These are phyloP conservation scores for Rheum nobile DNA, from an alignment of 148 eudicot genomes.

Conservation along the genomic window DNA sequence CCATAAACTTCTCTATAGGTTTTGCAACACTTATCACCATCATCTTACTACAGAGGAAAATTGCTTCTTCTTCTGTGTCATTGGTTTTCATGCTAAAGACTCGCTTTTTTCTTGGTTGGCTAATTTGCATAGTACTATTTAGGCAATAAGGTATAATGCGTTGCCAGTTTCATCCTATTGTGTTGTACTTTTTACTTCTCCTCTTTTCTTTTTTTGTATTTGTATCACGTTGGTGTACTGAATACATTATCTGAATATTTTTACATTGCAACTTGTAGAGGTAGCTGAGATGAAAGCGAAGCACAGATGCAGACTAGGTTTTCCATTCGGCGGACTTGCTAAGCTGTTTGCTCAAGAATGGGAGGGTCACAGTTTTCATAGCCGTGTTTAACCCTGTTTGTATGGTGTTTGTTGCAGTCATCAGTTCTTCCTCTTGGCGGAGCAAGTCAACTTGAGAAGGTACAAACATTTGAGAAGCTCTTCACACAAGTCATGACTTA, in stretches of 20 bases:
- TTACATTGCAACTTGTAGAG: slow-evolving; percentile 76
- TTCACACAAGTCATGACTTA: background rate
- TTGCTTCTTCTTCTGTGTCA: background rate
- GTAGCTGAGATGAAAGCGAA: slow-evolving; percentile 94
- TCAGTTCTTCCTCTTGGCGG: slow-evolving; percentile 64
- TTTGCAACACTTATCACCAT: background rate
- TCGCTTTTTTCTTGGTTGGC: background rate
- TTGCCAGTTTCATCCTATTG: background rate
- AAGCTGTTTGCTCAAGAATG: slow-evolving; percentile 97
- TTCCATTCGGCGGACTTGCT: slow-evolving; percentile 79
- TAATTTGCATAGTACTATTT: background rate
- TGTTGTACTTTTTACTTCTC: background rate
- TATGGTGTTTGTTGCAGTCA: slow-evolving; percentile 73
- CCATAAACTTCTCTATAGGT: background rate
- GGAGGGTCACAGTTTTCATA: slow-evolving; percentile 96
- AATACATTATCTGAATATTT: background rate
- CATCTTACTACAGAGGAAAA: background rate
- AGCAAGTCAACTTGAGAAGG: slow-evolving; percentile 75
- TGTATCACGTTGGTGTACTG: background rate
- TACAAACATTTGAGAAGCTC: slow-evolving; percentile 11
- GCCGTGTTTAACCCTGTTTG: slow-evolving; percentile 76
- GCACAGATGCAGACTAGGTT: slow-evolving; percentile 88
- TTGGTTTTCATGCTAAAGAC: background rate
- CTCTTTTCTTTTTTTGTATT: background rate
- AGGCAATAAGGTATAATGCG: background rate